These are phyloP conservation scores for Penstemon eatonii DNA, from an alignment of 257 asterid species.

Conservation along the genomic window DNA sequence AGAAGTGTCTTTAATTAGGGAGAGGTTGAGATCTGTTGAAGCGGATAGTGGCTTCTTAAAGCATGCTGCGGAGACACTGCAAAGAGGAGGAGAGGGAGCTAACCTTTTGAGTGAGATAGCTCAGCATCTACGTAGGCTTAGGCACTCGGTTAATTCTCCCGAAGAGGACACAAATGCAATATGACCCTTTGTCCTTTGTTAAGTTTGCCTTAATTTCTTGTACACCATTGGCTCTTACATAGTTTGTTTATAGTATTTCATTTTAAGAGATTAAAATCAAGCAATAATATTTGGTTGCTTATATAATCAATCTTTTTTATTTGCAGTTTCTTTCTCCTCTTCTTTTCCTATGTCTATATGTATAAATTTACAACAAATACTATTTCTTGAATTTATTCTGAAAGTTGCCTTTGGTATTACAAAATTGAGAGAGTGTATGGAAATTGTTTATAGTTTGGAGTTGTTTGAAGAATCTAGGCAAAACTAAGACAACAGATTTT, in stretches of 20 bases:
- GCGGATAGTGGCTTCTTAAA: conserved; percentile 85
- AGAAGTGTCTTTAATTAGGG: conserved; percentile 61
- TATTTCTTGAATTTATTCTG: not conserved
- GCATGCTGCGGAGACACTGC: conserved; percentile 76
- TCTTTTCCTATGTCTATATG: conserved; percentile 24
- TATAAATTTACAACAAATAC: conserved; percentile 10
- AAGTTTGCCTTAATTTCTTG: too few species aligned
- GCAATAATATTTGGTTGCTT: not conserved
- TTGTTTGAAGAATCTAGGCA: too few species aligned
- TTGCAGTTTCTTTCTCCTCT: conserved; percentile 15
- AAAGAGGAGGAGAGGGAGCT: conserved; percentile 66
- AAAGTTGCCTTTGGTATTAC: not conserved
- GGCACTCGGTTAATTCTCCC: conserved; percentile 36
- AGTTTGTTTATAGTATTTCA: too few species aligned
- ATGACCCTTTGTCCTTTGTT: not conserved
- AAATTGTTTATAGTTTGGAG: too few species aligned
- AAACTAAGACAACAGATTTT: too few species aligned
- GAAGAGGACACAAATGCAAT: conserved; percentile 26
- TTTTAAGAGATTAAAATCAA: not conserved
- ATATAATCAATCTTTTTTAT: not conserved
- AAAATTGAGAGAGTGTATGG: too few species aligned
- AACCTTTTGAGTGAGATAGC: conserved; percentile 81
- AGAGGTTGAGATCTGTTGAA: conserved; percentile 73
- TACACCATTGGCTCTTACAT: too few species aligned
- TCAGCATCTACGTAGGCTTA: conserved; percentile 60